Conservation (phyloP, 345 rosid genomes). For the Kandelia obovata region DNA sequence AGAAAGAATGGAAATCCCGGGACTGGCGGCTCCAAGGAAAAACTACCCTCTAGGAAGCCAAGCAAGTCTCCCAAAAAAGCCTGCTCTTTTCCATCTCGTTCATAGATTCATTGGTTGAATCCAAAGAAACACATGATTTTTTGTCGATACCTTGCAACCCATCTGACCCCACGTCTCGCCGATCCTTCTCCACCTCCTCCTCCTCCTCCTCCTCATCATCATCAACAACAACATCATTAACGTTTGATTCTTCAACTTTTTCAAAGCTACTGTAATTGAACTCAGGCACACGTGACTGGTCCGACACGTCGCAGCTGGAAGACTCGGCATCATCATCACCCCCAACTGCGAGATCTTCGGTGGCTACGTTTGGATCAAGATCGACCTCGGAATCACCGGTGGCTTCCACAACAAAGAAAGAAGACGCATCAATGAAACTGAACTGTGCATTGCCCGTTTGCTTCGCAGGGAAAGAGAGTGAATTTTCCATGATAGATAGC, state of each 20-base stretch:
- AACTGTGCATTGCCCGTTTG: conserved; percentile 20
- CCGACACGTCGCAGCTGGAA: conserved; percentile 35
- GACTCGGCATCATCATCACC: conserved; percentile 56
- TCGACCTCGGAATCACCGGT: conserved; percentile 66
- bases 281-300: conserved; percentile 7
- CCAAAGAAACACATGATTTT: conserved; percentile 34
- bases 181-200: conserved; percentile 1
- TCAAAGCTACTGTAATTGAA: conserved; percentile 4
- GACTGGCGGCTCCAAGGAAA: not conserved
- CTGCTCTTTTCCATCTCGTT: conserved; percentile 65
- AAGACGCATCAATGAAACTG: conserved; percentile 37
- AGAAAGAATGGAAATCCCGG: not conserved
- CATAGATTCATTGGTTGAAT: conserved; percentile 27
- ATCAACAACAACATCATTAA: conserved; percentile 7
- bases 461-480: not conserved
- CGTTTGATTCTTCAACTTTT: not conserved
- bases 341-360: not conserved
- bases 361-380: conserved; percentile 13
- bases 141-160: conserved; percentile 23
- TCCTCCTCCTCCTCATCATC: not conserved
- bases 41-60: conserved; percentile 48
- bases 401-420: conserved; percentile 53
- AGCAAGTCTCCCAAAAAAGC: conserved; percentile 83
- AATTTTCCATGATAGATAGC: conserved; percentile 1
- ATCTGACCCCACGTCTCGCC: conserved; percentile 21